Percentiles rank a stretch among this genome's conserved stretches.
Evolutionary conservation across 805 yeast genomes (phyloP).

Genomic region (Gaillardinia entomophila): DNA sequence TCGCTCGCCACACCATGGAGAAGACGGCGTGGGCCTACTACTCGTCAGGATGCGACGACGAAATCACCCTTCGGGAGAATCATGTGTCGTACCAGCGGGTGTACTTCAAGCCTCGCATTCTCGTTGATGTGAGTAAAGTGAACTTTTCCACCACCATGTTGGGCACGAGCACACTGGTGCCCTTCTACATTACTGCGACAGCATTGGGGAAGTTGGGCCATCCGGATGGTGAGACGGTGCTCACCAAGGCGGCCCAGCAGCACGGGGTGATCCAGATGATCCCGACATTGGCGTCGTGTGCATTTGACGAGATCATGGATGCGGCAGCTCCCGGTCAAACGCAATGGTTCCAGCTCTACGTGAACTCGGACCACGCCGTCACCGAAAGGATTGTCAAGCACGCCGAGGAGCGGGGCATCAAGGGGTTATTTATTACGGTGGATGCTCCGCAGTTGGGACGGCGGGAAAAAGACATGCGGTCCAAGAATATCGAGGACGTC

Average conservation of each 20-base stretch:
- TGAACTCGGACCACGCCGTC: conserved; percentile 67
- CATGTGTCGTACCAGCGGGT: conserved; percentile 85
- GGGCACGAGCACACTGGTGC: conserved; percentile 64
- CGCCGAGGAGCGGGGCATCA: conserved; percentile 54
- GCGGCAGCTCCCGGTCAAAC: conserved; percentile 62
- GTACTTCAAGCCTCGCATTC: conserved; percentile 77
- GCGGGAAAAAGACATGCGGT: conserved; percentile 80
- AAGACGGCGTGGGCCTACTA: conserved; percentile 89
- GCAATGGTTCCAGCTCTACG: conserved; percentile 83
- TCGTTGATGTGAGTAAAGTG: conserved; percentile 74
- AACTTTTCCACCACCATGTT: conserved; percentile 70
- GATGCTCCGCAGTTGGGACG: conserved; percentile 92
- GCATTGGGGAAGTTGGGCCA: conserved; percentile 91
- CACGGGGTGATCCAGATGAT: conserved; percentile 80
- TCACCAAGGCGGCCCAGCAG: conserved; percentile 76
- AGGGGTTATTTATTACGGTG: conserved; percentile 82
- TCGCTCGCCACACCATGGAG: conserved; percentile 75
- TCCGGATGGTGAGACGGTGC: conserved; percentile 84
- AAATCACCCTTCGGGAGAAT: conserved; percentile 82
- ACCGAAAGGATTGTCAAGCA: conserved; percentile 58
- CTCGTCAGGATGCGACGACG: conserved; percentile 90
- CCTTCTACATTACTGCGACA: conserved; percentile 88
- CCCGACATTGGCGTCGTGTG: conserved; percentile 84
- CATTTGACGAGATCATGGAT: conserved; percentile 78
- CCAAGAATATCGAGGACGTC: conserved; percentile 42